These are phyloP conservation scores for Neopestalotiopsis clavispora DNA, from an alignment of 2,329 filamentous ascomycete species.

Conservation along the genomic window DNA sequence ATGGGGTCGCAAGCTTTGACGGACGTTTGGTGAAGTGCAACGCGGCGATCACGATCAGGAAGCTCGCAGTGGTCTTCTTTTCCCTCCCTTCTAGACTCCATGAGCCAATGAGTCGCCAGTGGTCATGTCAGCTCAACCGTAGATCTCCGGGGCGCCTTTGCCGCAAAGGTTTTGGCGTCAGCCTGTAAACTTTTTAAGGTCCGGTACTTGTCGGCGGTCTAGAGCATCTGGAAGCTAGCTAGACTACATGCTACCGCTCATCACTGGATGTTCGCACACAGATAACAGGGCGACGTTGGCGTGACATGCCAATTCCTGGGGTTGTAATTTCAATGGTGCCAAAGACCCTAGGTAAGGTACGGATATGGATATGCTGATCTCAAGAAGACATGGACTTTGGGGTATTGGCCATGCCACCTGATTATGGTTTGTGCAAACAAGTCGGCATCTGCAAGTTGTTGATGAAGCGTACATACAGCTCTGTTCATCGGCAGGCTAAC, in stretches of 20 bases:
- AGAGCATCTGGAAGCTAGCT: constrained; percentile 15
- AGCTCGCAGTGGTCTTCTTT: constrained; percentile 3
- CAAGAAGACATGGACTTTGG: no score
- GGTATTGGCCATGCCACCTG: background rate
- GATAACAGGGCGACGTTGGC: no score
- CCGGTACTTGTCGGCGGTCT: constrained; percentile 9
- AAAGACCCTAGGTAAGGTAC: background rate
- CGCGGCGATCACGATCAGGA: constrained; percentile 16
- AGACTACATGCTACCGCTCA: constrained; percentile 1
- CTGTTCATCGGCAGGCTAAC: background rate
- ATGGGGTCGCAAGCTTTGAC: background rate
- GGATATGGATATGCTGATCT: no score
- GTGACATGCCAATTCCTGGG: no score
- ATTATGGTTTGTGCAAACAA: background rate
- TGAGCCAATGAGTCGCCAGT: background rate
- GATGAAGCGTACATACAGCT: background rate
- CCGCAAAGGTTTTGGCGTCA: constrained; percentile 4
- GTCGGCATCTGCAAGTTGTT: constrained; percentile 7
- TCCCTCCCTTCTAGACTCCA: background rate
- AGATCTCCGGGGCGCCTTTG: background rate
- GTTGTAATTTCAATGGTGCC: background rate
- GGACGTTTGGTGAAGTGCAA: background rate
- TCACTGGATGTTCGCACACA: constrained; percentile 1
- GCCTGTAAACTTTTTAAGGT: background rate
- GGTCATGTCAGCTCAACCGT: constrained; percentile 9